Base-by-base conservation (phyloP, 331 rosid species). In the Erythrophleum ivorense region DNA sequence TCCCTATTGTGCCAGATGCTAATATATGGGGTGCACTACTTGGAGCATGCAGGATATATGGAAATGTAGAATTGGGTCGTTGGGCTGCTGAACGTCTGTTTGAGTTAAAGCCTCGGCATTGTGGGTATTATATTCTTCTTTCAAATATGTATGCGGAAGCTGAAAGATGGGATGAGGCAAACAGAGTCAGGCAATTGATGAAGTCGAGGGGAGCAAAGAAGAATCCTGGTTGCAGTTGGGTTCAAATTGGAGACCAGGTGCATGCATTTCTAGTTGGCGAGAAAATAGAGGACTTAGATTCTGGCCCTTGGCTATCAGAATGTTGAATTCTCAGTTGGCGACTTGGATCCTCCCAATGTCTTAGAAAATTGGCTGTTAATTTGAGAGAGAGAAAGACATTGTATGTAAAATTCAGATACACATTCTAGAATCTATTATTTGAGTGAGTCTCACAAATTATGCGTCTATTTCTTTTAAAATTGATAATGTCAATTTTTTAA, bases 61-160 rank as follows among this genome's bases (percentile, higher is more conserved):
- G 97, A 40, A 86, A 92, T 36, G 76, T 94, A 34, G 92, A 87
- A 73, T 76, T 92, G 81, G 97, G 92, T 11, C 78, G 85, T 67
- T 90, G 87, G 92, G 94, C 97, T 12, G 98, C 98, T 14, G 88
- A 86, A 73, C 91, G 91, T 91, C 80, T 92, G 71, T 89, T 91
- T 82, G 77, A 81, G 80, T 83, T 94, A 53, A 91, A 87, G 80
- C 97, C 98, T 43, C 88, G 81, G 45, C 97, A 92, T 69, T 88
- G 87, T 62, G 98, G 98, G 14, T 94, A 94, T 85, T 94, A 94
- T 62, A 80, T 91, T 69, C 92, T 94, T 43, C 97, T 94, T 83
- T 87, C 98, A 58, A 94, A 94, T 85, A 87, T 94, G 93, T 90
- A 86, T 83, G 97, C 97, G 36, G 98, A 94, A 88, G 89, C 90